phyloP scores from a whole-genome alignment of 495 filamentous ascomycete species.

The Aspergillus saccharolyticus region DNA sequence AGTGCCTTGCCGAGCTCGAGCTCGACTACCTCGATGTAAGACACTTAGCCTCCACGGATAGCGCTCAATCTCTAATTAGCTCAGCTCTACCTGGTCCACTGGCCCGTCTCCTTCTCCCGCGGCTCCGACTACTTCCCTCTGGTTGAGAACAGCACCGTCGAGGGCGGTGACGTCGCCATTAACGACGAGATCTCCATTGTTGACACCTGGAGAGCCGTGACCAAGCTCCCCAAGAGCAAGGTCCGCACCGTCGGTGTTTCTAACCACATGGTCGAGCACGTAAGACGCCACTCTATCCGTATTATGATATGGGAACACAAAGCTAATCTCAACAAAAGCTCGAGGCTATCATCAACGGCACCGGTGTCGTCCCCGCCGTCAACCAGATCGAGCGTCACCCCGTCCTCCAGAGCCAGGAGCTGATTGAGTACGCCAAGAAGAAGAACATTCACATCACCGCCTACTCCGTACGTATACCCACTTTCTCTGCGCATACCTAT shows the following conservation, averaged over 20 bases:
- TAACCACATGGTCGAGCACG: slow-evolving; percentile 44
- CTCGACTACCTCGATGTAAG: slow-evolving; percentile 47
- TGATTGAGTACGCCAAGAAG: slow-evolving; percentile 41
- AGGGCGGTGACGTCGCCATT: slow-evolving; percentile 39
- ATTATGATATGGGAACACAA: neutral
- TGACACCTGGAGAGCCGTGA: slow-evolving; percentile 51
- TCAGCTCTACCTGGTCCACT: slow-evolving; percentile 50
- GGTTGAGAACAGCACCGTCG: slow-evolving; percentile 27
- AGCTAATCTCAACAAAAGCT: slow-evolving; percentile 25
- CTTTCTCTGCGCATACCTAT: neutral
- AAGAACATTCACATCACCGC: slow-evolving; percentile 47
- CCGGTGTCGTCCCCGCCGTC: slow-evolving; percentile 43
- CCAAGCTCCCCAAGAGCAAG: slow-evolving; percentile 48
- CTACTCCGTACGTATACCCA: slow-evolving; percentile 39
- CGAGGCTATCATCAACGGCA: slow-evolving; percentile 46
- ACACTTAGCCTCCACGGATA: neutral
- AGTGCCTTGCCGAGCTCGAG: slow-evolving; percentile 43
- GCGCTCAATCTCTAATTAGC: neutral
- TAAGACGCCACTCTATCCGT: slow-evolving; percentile 17
- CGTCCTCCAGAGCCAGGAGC: slow-evolving; percentile 39
- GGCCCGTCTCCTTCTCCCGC: slow-evolving; percentile 45
- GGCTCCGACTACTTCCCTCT: slow-evolving; percentile 43
- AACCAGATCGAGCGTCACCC: slow-evolving; percentile 52
- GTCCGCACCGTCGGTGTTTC: slow-evolving; percentile 47
- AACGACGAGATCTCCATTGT: slow-evolving; percentile 46